A percentile compares a stretch with the other conserved stretches of the same genome.
These are phyloP conservation scores for Colletotrichum destructivum DNA, from an alignment of 2,329 filamentous ascomycete genomes.

Conservation along the genomic window DNA sequence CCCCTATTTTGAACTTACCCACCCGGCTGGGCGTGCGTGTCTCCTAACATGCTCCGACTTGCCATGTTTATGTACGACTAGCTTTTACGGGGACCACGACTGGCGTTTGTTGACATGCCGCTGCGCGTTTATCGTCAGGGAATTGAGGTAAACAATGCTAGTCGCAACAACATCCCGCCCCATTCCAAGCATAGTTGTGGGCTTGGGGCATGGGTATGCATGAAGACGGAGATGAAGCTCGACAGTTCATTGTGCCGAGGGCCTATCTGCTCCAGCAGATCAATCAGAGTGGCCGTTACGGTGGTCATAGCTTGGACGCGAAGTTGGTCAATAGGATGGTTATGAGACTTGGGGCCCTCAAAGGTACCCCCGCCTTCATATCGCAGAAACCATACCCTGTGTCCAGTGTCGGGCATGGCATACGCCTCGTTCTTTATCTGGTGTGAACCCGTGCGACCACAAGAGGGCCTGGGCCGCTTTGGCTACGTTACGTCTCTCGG, in stretches of 20 bases:
- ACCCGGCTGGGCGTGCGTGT: not conserved
- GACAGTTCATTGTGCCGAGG: not conserved
- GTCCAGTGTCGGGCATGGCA: too few relatives aligned
- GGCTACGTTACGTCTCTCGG: too few relatives aligned
- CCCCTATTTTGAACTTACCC: constrained; percentile 17
- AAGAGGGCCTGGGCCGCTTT: too few relatives aligned
- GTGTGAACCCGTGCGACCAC: too few relatives aligned
- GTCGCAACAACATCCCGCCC: not conserved
- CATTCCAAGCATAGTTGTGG: not conserved
- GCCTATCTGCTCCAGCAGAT: not conserved
- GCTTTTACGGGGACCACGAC: not conserved
- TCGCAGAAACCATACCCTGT: too few relatives aligned
- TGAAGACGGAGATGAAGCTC: not conserved
- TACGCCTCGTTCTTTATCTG: too few relatives aligned
- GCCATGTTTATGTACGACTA: not conserved
- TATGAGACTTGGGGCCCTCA: too few relatives aligned
- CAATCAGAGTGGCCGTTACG: too few relatives aligned
- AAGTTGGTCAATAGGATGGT: too few relatives aligned
- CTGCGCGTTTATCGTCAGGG: constrained; percentile 3
- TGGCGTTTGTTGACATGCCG: not conserved
- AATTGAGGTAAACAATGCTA: not conserved
- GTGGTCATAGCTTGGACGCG: too few relatives aligned
- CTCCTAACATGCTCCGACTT: not conserved
- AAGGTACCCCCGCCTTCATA: too few relatives aligned
- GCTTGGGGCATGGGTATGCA: not conserved